Conservation (phyloP, 768 basidiomycete species). For the Boletales sp. region DNA sequence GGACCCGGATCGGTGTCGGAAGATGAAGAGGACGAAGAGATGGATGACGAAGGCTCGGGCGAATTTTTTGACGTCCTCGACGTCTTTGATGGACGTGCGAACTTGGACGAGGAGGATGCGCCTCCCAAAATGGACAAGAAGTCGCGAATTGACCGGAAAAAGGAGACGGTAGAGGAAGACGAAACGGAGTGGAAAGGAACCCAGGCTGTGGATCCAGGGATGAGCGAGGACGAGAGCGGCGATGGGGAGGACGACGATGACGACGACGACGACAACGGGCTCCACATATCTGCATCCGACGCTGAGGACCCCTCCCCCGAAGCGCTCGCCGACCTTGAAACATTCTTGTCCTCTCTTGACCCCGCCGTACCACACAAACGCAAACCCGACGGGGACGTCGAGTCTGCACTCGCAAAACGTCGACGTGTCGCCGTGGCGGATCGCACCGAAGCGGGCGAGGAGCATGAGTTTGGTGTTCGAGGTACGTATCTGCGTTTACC, state of each 20-base stretch:
- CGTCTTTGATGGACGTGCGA: conserved; percentile 60
- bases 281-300: conserved; percentile 44
- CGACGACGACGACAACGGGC: conserved; percentile 35
- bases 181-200: conserved; percentile 27
- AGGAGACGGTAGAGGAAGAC: conserved; percentile 46
- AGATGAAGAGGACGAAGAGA: conserved; percentile 39
- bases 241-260: conserved; percentile 28
- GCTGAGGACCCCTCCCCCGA: conserved; percentile 55
- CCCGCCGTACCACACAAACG: conserved; percentile 58
- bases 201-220: conserved; percentile 26
- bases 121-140: conserved; percentile 11
- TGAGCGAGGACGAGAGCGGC: conserved; percentile 35
- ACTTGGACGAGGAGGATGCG: conserved; percentile 20
- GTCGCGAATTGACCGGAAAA: conserved; percentile 41
- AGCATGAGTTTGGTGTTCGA: conserved; percentile 73
- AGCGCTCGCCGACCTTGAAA: neutral
- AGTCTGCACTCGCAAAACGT: conserved; percentile 46
- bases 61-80: conserved; percentile 65
- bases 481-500: conserved; percentile 30
- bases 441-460: conserved; percentile 72
- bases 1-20: conserved; percentile 16
- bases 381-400: conserved; percentile 21
- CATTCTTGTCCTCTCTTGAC: conserved; percentile 39
- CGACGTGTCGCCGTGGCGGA: conserved; percentile 49
- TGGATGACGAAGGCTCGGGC: conserved; percentile 45